A percentile compares a stretch with the other conserved stretches of the same genome.
Evolutionary conservation across 2,329 filamentous ascomycete genomes (phyloP).

Genomic region (Blastomyces percursus): DNA sequence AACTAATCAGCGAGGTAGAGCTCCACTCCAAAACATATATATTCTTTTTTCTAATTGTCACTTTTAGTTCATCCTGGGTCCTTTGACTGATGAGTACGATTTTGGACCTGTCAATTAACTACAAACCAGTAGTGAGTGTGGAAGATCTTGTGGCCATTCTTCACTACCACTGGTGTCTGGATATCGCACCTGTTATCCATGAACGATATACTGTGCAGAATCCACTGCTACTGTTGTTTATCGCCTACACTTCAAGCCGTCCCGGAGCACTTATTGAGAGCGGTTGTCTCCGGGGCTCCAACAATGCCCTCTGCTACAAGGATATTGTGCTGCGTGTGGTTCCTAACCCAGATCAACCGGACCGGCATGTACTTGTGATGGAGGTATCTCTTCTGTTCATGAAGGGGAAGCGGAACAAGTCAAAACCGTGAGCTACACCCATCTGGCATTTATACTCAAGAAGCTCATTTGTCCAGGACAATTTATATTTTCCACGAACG

Average conservation of each 20-base stretch:
- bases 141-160: too few relatives aligned
- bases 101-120: too few relatives aligned
- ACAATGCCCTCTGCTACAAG: conserved; percentile 6
- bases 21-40: too few relatives aligned
- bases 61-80: too few relatives aligned
- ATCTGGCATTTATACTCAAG: neutral
- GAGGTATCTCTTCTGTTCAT: conserved; percentile 5
- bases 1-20: too few relatives aligned
- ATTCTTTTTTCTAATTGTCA: too few relatives aligned
- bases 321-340: conserved; percentile 4
- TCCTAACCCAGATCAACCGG: conserved; percentile 4
- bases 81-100: too few relatives aligned
- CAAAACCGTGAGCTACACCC: neutral
- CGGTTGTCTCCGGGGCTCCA: conserved; percentile 1
- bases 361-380: conserved; percentile 5
- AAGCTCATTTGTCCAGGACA: conserved; percentile 2
- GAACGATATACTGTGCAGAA: conserved; percentile 5
- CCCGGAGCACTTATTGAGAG: conserved; percentile 1
- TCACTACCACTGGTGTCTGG: conserved; percentile 4
- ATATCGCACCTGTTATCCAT: conserved; percentile 2
- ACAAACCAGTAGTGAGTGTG: too few relatives aligned
- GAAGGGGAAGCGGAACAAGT: conserved; percentile 3
- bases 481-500: conserved; percentile 5
- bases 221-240: conserved; percentile 4
- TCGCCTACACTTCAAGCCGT: neutral